Evolutionary conservation across 768 basidiomycete genomes (phyloP), one percentile per base, ranked within the genome.

Genomic region (Xerocomellus chrysenteron): DNA sequence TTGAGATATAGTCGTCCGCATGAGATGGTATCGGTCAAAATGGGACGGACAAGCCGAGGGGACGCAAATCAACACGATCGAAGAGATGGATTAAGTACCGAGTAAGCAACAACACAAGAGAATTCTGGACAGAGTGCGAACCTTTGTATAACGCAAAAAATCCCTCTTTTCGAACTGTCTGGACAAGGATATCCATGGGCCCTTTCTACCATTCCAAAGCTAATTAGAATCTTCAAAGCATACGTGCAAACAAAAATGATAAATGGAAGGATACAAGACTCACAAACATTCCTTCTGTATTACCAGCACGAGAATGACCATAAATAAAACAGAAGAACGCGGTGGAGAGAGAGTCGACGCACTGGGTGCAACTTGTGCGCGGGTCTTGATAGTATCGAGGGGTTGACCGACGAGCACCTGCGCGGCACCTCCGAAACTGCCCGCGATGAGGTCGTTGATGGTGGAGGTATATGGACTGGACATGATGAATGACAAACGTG

Each of bases 371-470:
- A 88, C 87, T 71, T 94, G 92, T 12, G 92, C 91, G 48, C 92
- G 81, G 24, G 92, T 92, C 78, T 94, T 94, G 70, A 94, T 72
- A 0, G 92, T 94, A 66, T 94, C 92, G 28, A 94, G 77, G 2
- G 92, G 92, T 62, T 96, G 95, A 3, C 95, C 94, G n/a, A 94
- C 89, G 12, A 98, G 76, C 13, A 98, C 95, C 65, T 98, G 96
- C 0, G 92, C 87, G 2, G 94, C 94, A n/a, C 96, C 96, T 33
- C 86, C 95, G 8, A 92, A 81, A 69, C 90, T 92, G 6, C 95
- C 95, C 0, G 94, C 89, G 24, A 95, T 72, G 30, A 98, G 82
- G 67, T 92, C 91, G 63, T 93, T 92, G 39, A 87, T 67, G 0
- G 88, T 91, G 44, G 81, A 74, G n/a, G 81, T 71, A 46, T 74